Percentiles rank a stretch among this genome's conserved stretches.
Conservation (phyloP, 108 stramenopile genomes). For the Seminavis robusta region DNA sequence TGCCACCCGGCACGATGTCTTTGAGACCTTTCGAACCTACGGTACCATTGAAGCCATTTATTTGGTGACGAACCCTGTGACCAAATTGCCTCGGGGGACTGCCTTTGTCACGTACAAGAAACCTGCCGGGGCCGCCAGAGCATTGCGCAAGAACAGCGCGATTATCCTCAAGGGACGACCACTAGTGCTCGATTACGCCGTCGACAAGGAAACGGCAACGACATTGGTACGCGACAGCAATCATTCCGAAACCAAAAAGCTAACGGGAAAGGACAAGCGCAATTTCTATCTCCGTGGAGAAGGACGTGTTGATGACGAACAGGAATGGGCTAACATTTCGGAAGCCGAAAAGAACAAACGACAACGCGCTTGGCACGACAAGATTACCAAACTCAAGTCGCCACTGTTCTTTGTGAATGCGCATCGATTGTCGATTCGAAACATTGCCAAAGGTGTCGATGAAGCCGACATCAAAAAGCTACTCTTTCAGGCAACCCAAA, state of each 20-base stretch:
- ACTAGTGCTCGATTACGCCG: constrained; percentile 72
- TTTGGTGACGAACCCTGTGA: constrained; percentile 85
- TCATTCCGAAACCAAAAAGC: constrained; percentile 35
- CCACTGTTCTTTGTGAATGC: constrained; percentile 98
- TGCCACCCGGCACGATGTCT: constrained; percentile 81
- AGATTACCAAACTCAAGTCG: constrained; percentile 89
- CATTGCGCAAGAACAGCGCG: constrained; percentile 15
- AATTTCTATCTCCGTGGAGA: constrained; percentile 94
- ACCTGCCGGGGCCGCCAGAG: constrained; percentile 11
- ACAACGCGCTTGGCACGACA: constrained; percentile 82
- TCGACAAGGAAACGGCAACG: constrained; percentile 70
- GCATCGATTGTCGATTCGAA: constrained; percentile 82
- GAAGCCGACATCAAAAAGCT: constrained; percentile 82
- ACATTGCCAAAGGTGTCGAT: constrained; percentile 86
- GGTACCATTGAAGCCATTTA: constrained; percentile 83
- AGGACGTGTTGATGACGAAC: constrained; percentile 70
- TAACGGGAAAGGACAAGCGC: constrained; percentile 79
- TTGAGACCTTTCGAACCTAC: constrained; percentile 73
- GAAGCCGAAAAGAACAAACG: constrained; percentile 88
- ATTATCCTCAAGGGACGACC: constrained; percentile 58
- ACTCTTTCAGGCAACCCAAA: constrained; percentile 53
- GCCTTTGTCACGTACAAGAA: constrained; percentile 83
- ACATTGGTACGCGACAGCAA: constrained; percentile 63
- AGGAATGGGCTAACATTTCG: constrained; percentile 78
- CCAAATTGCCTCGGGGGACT: constrained; percentile 77